Base-by-base conservation (phyloP, 306 rosid species). In the Calophaca sinica region DNA sequence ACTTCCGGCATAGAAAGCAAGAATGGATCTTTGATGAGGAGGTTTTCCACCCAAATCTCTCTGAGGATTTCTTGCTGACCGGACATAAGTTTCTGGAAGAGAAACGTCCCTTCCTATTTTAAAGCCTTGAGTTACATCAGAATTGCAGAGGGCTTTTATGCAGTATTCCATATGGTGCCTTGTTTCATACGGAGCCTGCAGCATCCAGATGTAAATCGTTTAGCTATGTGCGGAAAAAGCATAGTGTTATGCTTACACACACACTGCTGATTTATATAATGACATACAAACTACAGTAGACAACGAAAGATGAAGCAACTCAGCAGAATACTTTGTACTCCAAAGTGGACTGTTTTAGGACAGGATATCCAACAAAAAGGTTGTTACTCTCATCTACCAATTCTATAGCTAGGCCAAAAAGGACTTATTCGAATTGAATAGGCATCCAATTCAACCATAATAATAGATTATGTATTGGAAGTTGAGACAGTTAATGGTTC, bases 81-180 rank as follows among this genome's bases (percentile, higher is more conserved):
- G 90, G 74, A 94, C 80, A 70, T 86, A 88, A 45, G 97, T 88
- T 85, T 94, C 97, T 6, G 98, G 96, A 73, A 91, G 93, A 50
- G 98, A 89, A 73, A 94, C 89, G 1, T 94, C 98, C 74, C 96
- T 81, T 66, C 94, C 98, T 45, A 91, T 88, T 77, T 91, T 91
- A 82, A 91, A 94, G 80, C 94, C 98, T 49, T 69, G 80, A 15
- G 94, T 94, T 42, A 91, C 96, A 84, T 94, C 96, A 32, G 97
- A 91, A 81, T 89, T 94, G 86, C 98, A 94, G 48, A 94, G 91
- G 51, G 96, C 97, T 82, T 91, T 94, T 68, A 91, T 86, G 88
- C 96, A 91, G 84, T 78, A 89, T 73, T 94, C 98, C 98, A 94
- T 91, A 57, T 94, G 98, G 88, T 91, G 98, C 86, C 97, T 91